Conservation (phyloP, 345 rosid species). For the Geranium brycei region DNA sequence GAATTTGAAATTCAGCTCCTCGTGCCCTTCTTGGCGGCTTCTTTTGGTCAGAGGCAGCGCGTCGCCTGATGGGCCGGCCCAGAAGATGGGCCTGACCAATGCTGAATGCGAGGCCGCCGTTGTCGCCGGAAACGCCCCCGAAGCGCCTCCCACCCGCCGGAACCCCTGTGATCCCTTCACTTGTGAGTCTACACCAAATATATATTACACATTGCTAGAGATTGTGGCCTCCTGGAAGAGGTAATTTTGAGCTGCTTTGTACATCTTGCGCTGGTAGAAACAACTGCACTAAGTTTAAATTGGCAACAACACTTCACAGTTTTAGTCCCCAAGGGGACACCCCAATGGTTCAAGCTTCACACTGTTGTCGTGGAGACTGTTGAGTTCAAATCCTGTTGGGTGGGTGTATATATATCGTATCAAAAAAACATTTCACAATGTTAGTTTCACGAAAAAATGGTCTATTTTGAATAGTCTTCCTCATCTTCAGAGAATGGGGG, state of each 20-base stretch:
- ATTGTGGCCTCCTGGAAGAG: slow-evolving; percentile 85
- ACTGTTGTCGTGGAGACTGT: no score
- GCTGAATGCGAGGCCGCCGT: not conserved
- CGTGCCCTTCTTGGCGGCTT: not conserved
- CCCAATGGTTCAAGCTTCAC: no score
- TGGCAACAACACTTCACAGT: no score
- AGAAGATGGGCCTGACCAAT: not conserved
- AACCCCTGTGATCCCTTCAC: not conserved
- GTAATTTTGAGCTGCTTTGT: slow-evolving; percentile 19
- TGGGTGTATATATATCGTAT: no score
- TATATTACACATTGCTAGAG: no score
- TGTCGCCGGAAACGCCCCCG: not conserved
- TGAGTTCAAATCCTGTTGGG: no score
- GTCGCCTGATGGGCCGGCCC: not conserved
- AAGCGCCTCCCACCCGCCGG: not conserved
- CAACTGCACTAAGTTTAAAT: not conserved
- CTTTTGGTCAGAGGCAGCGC: not conserved
- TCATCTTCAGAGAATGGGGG: no score
- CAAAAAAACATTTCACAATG: no score
- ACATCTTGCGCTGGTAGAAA: not conserved
- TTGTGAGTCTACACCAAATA: not conserved
- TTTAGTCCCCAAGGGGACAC: no score
- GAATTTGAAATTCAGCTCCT: no score
- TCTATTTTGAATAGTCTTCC: no score
- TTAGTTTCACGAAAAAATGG: no score